Evolutionary conservation across 2,329 filamentous ascomycete genomes (phyloP).

Genomic region (Penicillium nordicum): DNA sequence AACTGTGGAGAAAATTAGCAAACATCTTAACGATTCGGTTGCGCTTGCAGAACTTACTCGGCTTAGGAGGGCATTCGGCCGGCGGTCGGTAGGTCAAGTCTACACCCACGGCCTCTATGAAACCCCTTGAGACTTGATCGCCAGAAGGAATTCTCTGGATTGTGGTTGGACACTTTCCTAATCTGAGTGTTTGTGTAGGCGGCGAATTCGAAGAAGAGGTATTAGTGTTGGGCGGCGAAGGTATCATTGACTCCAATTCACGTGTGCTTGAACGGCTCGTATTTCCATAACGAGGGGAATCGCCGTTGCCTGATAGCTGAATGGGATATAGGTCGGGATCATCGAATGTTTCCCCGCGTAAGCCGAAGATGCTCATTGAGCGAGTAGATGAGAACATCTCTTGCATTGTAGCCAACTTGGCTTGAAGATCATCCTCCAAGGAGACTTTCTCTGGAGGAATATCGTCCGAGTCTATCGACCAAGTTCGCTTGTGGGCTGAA

Average conservation of each 20-base stretch:
- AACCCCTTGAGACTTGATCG: constrained; percentile 60
- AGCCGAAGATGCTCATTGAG: constrained; percentile 41
- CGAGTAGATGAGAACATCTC: constrained; percentile 48
- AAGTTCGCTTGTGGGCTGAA: constrained; percentile 86
- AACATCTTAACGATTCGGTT: not conserved
- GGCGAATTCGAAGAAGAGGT: constrained; percentile 41
- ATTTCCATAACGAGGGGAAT: constrained; percentile 30
- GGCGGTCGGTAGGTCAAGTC: constrained; percentile 81
- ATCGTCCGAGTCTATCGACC: constrained; percentile 78
- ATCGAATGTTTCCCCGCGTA: constrained; percentile 45
- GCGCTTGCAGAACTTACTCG: constrained; percentile 46
- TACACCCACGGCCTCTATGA: constrained; percentile 90
- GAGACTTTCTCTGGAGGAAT: constrained; percentile 44
- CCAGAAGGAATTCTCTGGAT: constrained; percentile 27
- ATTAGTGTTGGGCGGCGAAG: constrained; percentile 42
- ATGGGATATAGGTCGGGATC: constrained; percentile 47
- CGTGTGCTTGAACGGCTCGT: constrained; percentile 29
- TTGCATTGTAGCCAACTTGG: constrained; percentile 43
- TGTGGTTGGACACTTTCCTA: constrained; percentile 28
- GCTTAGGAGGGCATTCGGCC: constrained; percentile 65
- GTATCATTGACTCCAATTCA: constrained; percentile 33
- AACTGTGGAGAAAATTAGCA: constrained; percentile 50
- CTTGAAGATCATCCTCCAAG: constrained; percentile 45
- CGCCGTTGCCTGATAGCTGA: constrained; percentile 33
- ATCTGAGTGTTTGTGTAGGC: constrained; percentile 18